Evolutionary conservation across 148 eudicot genomes (phyloP), one percentile per base, ranked within the genome.

Genomic region (Gaultheria prostrata): DNA sequence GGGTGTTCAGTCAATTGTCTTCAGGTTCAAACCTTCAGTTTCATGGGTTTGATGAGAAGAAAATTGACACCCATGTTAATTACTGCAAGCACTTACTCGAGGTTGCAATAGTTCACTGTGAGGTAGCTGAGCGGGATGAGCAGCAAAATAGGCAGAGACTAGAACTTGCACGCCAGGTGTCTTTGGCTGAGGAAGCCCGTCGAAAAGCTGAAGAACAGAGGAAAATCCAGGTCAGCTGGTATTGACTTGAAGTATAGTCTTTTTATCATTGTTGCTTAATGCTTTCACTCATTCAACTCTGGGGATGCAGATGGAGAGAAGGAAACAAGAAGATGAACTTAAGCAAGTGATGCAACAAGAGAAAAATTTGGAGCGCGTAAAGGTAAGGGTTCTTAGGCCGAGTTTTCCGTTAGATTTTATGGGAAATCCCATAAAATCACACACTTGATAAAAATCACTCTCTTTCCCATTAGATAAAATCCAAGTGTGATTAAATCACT

Each of bases 1-100:
- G 98, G 51, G 76, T 97, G 65, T 97, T 97, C 91, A 92, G 95
- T 87, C 92, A 93, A 83, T 87, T 97, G 73, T 93, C 99, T 84
- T 90, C 94, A 46, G 91, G 92, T 83, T 95, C 96, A 65, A 89
- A 91, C 81, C 93, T 90, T 79, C 94, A 97, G 21, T 90, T 89
- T 82, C 99, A 97, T 85, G 98, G 98, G 78, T 94, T 97, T 87
- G 99, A 97, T 80, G 98, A 94, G 90, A 97, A 94, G 89, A 97
- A 94, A 90, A 92, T 97, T 80, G 99, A 93, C 46, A 97, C 99
- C 78, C 99, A 97, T 89, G 95, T 97, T 82, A 92, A 90, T 82
- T 97, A 97, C 79, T 97, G 99, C 90, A 91, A 97, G 86, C 95
- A 92, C 89, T 91, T 97, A 85, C 91, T 94, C 69, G 94, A 90